Evolutionary conservation across 805 yeast species (phyloP), one percentile per base, ranked within the genome.

Genomic region (Ogataea wickerhamii): DNA sequence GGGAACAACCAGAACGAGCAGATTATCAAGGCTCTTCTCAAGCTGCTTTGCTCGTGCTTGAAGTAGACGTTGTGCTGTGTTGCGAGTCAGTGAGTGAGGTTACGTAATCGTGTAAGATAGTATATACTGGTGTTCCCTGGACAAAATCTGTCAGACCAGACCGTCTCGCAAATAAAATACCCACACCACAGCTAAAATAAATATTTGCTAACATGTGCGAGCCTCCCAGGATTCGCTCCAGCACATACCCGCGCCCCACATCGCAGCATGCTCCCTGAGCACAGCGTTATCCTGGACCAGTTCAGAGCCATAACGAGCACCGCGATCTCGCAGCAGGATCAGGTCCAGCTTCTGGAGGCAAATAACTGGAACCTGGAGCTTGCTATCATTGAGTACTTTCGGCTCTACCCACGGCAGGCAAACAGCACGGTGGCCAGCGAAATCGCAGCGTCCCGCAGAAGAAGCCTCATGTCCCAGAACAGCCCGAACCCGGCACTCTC

Each of bases 301-400:
- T 52, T 53, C 35, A 51, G 43, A 27, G 26, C 36, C 20, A 52
- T 53, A 30, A 38, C 52, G 12, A 36, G 41, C 27, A 26, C 50
- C 4, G 30, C 34, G 3, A 32, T 48, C 20, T 28, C 49, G 1
- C 47, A 47, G 28, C 30, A 40, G 7, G 49, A 49, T 22, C 58
- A 46, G 27, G 43, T 52, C 2, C 36, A 34, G 3, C 28, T 54
- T 2, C 47, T 58, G 5, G 51, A 49, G 30, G 14, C 49, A 11
- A 29, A 36, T 24, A 37, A 55, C 28, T 58, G 63, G 63, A 47
- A 55, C 36, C 21, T 57, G 14, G 63, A 58, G 32, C 36, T 48
- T 6, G 49, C 61, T 2, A 32, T 56, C 17, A 39, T 58, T 7
- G 29, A 40, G 3, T 55, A 58, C 33, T 49, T 45, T 34, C 48